phyloP scores from a whole-genome alignment of 2,329 filamentous ascomycete species.

The Fusarium sp. region DNA sequence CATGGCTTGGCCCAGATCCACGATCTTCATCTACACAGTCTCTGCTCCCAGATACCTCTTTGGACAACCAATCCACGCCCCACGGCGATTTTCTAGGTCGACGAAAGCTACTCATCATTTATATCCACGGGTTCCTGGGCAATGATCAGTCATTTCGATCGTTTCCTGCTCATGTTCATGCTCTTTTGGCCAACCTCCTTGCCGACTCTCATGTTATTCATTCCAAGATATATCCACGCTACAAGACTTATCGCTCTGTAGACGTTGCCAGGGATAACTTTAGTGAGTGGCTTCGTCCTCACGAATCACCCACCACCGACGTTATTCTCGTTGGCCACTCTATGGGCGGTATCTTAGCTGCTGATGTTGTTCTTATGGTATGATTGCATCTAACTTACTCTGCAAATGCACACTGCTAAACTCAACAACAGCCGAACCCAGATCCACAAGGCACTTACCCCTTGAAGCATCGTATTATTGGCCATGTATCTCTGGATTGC shows the following conservation, averaged over 20 bases:
- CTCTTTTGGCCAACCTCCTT: conserved; percentile 74
- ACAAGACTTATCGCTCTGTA: conserved; percentile 79
- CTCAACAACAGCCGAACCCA: conserved; percentile 47
- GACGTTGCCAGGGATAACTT: conserved; percentile 84
- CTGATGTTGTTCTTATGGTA: conserved; percentile 79
- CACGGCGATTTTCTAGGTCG: conserved; percentile 46
- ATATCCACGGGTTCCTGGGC: conserved; percentile 92
- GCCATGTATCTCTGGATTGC: conserved; percentile 84
- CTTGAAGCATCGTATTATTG: conserved; percentile 81
- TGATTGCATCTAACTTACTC: conserved; percentile 27
- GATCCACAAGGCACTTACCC: conserved; percentile 53
- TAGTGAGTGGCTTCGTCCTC: conserved; percentile 82
- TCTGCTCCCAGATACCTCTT: conserved; percentile 48
- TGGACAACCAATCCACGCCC: conserved; percentile 9
- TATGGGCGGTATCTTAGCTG: conserved; percentile 87
- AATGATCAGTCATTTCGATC: conserved; percentile 88
- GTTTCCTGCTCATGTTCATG: conserved; percentile 89
- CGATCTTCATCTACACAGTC: conserved; percentile 64
- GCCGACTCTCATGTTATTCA: conserved; percentile 82
- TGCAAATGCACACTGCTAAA: conserved; percentile 1
- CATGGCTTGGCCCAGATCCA: conserved; percentile 55
- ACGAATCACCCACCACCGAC: conserved; percentile 80
- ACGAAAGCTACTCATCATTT: conserved; percentile 78
- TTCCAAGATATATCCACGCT: conserved; percentile 86
- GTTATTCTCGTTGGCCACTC: conserved; percentile 88